These are phyloP conservation scores for Fomitopsis serialis DNA, from an alignment of 768 basidiomycete species.

Conservation along the genomic window DNA sequence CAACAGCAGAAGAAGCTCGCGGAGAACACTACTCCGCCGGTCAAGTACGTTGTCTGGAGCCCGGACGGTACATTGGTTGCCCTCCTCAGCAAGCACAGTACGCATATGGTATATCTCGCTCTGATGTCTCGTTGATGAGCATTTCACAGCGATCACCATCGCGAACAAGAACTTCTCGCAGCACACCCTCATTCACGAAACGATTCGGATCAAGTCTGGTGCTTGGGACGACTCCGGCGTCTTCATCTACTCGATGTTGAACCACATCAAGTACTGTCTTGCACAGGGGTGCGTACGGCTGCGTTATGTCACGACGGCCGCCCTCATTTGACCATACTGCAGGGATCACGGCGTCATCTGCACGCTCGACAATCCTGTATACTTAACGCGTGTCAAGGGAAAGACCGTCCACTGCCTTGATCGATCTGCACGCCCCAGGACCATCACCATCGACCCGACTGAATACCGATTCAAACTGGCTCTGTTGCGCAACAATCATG, in stretches of 20 bases:
- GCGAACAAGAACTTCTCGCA: conserved; percentile 92
- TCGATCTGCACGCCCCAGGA: conserved; percentile 89
- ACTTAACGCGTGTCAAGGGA: conserved; percentile 96
- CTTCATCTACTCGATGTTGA: conserved; percentile 96
- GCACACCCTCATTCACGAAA: conserved; percentile 92
- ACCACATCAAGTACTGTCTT: conserved; percentile 98
- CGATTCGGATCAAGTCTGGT: conserved; percentile 98
- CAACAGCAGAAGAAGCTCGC: conserved; percentile 94
- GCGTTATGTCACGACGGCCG: not conserved
- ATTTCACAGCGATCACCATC: conserved; percentile 81
- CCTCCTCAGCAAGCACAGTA: conserved; percentile 96
- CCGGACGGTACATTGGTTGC: conserved; percentile 88
- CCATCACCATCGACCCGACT: conserved; percentile 96
- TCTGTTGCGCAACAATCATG: conserved; percentile 88
- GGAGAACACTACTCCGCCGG: conserved; percentile 91
- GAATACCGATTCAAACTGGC: conserved; percentile 99
- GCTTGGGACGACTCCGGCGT: conserved; percentile 99
- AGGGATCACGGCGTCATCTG: conserved; percentile 99
- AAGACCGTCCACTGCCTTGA: conserved; percentile 95
- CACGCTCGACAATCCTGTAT: conserved; percentile 97
- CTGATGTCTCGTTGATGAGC: conserved; percentile 16
- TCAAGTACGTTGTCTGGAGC: conserved; percentile 97
- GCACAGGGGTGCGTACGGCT: conserved; percentile 71
- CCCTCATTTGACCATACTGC: conserved; percentile 3
- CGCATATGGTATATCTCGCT: conserved; percentile 26